These are phyloP conservation scores for Rhizoclosmatium sp. DNA, from an alignment of 192 early-diverging fungal genomes.

Conservation along the genomic window DNA sequence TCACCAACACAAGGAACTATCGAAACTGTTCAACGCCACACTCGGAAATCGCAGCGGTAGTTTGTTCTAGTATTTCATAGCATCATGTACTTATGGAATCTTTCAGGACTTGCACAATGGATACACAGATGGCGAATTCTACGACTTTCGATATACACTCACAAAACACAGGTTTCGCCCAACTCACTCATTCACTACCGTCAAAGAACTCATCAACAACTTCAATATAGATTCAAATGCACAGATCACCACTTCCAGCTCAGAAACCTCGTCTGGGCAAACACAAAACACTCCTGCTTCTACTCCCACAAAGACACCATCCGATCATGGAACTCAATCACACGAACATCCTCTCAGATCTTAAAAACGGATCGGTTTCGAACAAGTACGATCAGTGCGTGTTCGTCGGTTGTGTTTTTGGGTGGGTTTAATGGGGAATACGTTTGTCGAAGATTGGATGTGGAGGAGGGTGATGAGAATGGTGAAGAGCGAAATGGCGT, in stretches of 20 bases:
- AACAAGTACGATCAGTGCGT: constrained; percentile 62
- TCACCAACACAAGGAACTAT: constrained; percentile 54
- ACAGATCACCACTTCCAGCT: constrained; percentile 69
- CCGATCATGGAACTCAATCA: constrained; percentile 7
- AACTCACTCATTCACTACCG: neutral
- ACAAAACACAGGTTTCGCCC: neutral
- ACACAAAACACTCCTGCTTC: constrained; percentile 65
- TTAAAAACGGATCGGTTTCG: constrained; percentile 41
- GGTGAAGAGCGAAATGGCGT: constrained; percentile 23
- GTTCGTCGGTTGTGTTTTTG: constrained; percentile 51
- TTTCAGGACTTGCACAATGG: constrained; percentile 6
- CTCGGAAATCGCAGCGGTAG: constrained; percentile 31
- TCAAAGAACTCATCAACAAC: neutral
- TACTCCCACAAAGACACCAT: constrained; percentile 41
- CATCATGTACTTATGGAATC: too few relatives aligned
- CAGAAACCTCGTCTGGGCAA: constrained; percentile 66
- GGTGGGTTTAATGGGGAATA: constrained; percentile 64
- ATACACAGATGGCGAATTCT: constrained; percentile 3
- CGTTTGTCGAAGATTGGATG: neutral
- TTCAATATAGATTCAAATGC: constrained; percentile 52
- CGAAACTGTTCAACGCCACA: constrained; percentile 42
- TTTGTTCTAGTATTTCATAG: too few relatives aligned
- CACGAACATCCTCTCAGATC: constrained; percentile 10
- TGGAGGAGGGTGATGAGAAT: constrained; percentile 10
- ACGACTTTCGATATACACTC: constrained; percentile 32